Base-by-base conservation (phyloP, 2,329 filamentous ascomycete species). In the Karstenula rhodostoma region DNA sequence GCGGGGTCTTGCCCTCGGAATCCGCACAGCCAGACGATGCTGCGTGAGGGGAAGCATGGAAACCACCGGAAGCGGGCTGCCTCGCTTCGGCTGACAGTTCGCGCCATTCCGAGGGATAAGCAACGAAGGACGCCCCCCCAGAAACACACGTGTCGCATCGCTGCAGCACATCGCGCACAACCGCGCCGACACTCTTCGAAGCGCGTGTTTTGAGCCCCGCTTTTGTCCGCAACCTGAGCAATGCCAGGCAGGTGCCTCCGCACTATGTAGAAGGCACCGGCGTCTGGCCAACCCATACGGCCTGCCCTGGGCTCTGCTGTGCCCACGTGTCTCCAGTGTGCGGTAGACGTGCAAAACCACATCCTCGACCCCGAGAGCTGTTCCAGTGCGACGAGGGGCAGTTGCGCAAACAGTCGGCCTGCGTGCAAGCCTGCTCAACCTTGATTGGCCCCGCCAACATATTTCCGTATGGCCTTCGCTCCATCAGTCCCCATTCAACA, bases 391-490 rank as follows among this genome's bases (percentile, higher is more conserved):
- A 17, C 35, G 13, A 22, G 13, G 25, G 47, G 42, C 52, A 27
- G 47, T 46, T 46, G 42, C 52, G 52, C 52, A 46, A 29, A 47
- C 13, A 44, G 35, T n/a, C 27, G 42, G 8, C 25, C 1, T 23
- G 52, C 52, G 52, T 55, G 52, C 52, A 37, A 49, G 19, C 12
- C 10, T 6, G 12, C 46, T 77, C 71, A 77, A 48, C 68, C 68
- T 40, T 74, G 73, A 76, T 76, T 76, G 72, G 73, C 73, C 61
- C 71, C 67, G 48, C 76, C 68, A 17, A 79, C 72, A 59, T 79
- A 79, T 67, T 78, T 79, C 57, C 74, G 71, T 64, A 79, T 74
- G 53, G 78, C 77, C 78, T 79, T 48, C 42, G 50, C 52, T 47
- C 62, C 58, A 59, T 70, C 59, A 67, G 61, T 58, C n/a, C 55